A percentile compares a stretch with the other conserved stretches of the same genome.
phyloP scores from a whole-genome alignment of 495 filamentous ascomycete species.

The Penicillium taxi region DNA sequence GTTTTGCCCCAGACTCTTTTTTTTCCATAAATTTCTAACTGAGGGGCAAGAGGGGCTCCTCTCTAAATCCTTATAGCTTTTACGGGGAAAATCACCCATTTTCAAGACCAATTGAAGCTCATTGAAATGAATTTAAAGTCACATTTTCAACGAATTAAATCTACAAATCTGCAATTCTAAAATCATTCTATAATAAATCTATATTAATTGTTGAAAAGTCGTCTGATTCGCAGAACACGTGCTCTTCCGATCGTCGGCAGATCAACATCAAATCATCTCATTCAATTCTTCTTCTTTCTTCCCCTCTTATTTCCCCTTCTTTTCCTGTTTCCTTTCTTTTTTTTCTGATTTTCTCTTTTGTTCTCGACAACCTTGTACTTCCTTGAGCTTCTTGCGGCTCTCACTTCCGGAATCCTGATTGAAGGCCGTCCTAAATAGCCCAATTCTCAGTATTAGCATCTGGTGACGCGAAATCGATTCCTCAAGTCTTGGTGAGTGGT shows the following conservation, averaged over 20 bases:
- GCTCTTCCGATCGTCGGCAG: constrained; percentile 26
- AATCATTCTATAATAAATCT: background rate
- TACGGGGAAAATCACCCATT: background rate
- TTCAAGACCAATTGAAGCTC: too few species aligned
- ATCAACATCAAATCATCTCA: constrained; percentile 15
- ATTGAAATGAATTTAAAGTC: too few species aligned
- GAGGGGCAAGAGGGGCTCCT: constrained; percentile 17
- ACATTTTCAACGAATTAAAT: background rate
- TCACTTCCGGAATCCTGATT: background rate
- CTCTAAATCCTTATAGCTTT: background rate
- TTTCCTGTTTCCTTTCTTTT: constrained; percentile 4
- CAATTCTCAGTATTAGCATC: too few species aligned
- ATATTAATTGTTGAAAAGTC: too few species aligned
- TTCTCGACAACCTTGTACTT: too few species aligned
- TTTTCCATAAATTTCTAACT: too few species aligned
- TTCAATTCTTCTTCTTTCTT: constrained; percentile 7
- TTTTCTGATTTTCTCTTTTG: constrained; percentile 3
- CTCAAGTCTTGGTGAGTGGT: too few species aligned
- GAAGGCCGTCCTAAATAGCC: too few species aligned
- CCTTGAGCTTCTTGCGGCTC: background rate
- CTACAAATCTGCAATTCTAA: background rate
- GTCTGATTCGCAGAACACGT: constrained; percentile 23
- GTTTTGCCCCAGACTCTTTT: constrained; percentile 11
- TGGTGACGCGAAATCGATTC: too few species aligned
- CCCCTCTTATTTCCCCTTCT: constrained; percentile 1